These are phyloP conservation scores for Phytophthora syringae DNA, from an alignment of 352 stramenopile species.

Conservation along the genomic window DNA sequence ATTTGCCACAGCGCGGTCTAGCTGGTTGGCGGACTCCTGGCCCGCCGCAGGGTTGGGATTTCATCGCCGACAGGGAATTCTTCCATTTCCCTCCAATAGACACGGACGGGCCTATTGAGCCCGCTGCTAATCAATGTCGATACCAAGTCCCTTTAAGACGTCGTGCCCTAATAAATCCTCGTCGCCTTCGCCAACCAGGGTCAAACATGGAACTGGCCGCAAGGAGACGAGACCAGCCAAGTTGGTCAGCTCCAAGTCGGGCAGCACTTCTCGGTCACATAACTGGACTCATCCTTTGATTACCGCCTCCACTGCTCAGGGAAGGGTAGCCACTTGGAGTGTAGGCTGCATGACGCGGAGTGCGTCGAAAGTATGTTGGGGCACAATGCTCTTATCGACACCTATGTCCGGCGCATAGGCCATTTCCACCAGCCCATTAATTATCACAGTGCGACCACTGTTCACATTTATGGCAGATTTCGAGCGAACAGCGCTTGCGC, in stretches of 20 bases:
- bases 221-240: background rate
- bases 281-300: background rate
- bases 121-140: slow-evolving; percentile 8
- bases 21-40: background rate
- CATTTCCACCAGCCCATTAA: slow-evolving; percentile 4
- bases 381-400: slow-evolving; percentile 10
- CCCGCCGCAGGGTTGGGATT: background rate
- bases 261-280: slow-evolving; percentile 1
- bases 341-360: background rate
- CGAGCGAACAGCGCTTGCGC: background rate
- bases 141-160: background rate
- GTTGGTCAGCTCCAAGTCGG: slow-evolving; percentile 13
- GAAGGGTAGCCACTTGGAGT: background rate
- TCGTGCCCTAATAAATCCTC: slow-evolving; percentile 7
- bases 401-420: background rate
- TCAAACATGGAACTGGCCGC: background rate
- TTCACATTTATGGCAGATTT: background rate
- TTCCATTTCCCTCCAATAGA: background rate
- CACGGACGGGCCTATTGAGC: background rate
- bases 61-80: slow-evolving; percentile 9
- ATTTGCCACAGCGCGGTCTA: background rate
- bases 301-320: background rate
- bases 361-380: background rate
- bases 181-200: slow-evolving; percentile 1
- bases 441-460: background rate